phyloP scores from a whole-genome alignment of 2,329 filamentous ascomycete species.

The Colletotrichum chlorophyti region DNA sequence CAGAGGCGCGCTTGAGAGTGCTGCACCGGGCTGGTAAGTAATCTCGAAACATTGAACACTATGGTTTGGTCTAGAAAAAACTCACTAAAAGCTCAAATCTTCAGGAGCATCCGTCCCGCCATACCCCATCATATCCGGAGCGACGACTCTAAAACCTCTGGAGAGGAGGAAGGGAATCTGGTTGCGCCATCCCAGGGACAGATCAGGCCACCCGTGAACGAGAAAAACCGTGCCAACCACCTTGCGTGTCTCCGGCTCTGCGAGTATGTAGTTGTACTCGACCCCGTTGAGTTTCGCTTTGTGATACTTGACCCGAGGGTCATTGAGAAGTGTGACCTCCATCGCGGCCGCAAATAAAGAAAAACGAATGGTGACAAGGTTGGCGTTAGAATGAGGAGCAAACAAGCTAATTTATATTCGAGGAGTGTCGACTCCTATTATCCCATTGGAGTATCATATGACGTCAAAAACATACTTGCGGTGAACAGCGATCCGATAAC shows the following conservation, averaged over 20 bases:
- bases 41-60: background rate
- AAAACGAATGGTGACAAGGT: too few relatives aligned
- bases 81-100: slow-evolving; percentile 16
- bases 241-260: slow-evolving; percentile 44
- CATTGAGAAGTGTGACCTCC: background rate
- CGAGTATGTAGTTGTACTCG: slow-evolving; percentile 67
- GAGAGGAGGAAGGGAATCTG: slow-evolving; percentile 75
- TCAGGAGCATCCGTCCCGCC: slow-evolving; percentile 71
- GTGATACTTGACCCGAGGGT: slow-evolving; percentile 5
- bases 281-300: slow-evolving; percentile 46
- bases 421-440: too few relatives aligned
- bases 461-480: too few relatives aligned
- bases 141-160: slow-evolving; percentile 74
- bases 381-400: too few relatives aligned
- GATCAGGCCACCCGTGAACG: slow-evolving; percentile 76
- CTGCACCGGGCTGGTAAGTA: slow-evolving; percentile 57
- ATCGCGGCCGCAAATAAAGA: background rate
- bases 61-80: background rate
- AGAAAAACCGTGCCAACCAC: slow-evolving; percentile 49
- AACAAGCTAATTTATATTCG: too few relatives aligned
- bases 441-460: too few relatives aligned
- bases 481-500: too few relatives aligned
- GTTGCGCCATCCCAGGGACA: slow-evolving; percentile 79
- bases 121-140: slow-evolving; percentile 81
- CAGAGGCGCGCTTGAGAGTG: slow-evolving; percentile 70